Evolutionary conservation across 768 basidiomycete species (phyloP).

Genomic region (Tylopilus sp.): DNA sequence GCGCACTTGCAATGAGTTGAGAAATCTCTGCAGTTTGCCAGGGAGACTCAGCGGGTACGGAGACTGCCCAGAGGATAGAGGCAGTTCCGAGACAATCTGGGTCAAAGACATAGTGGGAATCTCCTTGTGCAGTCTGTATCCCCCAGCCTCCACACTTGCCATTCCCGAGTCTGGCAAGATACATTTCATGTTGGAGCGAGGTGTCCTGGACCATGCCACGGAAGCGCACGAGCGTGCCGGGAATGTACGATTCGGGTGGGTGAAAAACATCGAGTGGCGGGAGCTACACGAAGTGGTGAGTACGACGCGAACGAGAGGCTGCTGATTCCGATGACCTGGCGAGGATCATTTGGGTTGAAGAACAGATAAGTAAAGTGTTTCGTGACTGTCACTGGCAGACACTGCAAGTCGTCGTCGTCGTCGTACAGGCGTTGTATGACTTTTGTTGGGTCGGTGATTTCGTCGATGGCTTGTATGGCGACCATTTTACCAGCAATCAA

Average conservation of each 20-base stretch:
- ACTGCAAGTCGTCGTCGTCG: constrained; percentile 3
- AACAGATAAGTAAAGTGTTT: constrained; percentile 48
- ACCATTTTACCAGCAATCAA: constrained; percentile 40
- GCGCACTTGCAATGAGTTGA: constrained; percentile 13
- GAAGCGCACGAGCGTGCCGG: constrained; percentile 66
- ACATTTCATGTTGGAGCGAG: constrained; percentile 68
- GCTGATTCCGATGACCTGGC: constrained; percentile 19
- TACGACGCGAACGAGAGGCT: background rate
- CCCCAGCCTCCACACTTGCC: constrained; percentile 75
- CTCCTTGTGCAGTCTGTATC: constrained; percentile 35
- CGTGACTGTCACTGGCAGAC: constrained; percentile 42
- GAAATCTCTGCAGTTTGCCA: constrained; percentile 47
- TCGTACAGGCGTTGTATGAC: constrained; percentile 50
- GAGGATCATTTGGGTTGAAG: constrained; percentile 31
- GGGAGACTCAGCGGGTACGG: constrained; percentile 61
- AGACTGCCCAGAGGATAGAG: constrained; percentile 68
- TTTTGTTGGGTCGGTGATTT: constrained; percentile 46
- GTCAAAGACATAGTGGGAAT: constrained; percentile 28
- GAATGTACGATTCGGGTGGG: constrained; percentile 47
- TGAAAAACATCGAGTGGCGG: constrained; percentile 46
- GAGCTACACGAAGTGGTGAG: constrained; percentile 41
- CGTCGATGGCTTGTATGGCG: constrained; percentile 45
- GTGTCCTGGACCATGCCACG: constrained; percentile 83
- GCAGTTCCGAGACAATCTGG: constrained; percentile 58
- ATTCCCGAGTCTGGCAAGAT: constrained; percentile 46